Evolutionary conservation across 1,284 basidiomycete genomes (phyloP).

Genomic region (Marasmius sp.): DNA sequence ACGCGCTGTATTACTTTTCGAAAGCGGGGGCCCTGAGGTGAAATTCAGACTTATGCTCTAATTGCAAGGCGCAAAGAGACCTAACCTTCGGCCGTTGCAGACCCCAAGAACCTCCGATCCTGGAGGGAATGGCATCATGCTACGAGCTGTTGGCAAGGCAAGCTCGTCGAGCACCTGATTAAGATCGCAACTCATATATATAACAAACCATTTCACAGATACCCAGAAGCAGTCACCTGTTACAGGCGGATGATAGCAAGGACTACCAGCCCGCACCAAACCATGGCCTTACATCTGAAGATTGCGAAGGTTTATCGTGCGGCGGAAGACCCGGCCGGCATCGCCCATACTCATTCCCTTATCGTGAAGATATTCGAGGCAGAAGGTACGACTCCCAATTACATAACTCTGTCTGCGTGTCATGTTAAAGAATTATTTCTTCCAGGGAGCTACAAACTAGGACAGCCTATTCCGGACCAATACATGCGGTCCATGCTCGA

Average conservation of each 20-base stretch:
- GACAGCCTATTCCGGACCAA: neutral
- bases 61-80: neutral
- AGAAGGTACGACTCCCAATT: neutral
- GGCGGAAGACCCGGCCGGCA: neutral
- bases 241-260: neutral
- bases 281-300: neutral
- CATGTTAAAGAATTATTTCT: neutral
- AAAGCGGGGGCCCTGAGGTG: slow-evolving; percentile 8
- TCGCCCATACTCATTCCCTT: neutral
- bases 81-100: neutral
- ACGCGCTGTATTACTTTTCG: slow-evolving; percentile 19
- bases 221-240: neutral
- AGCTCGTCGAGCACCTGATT: neutral
- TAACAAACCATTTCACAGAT: neutral
- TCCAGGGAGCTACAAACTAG: neutral
- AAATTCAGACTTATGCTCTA: neutral
- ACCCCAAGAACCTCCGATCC: neutral
- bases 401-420: neutral
- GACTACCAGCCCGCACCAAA: neutral
- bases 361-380: neutral
- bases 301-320: neutral
- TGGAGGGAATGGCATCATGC: neutral
- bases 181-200: neutral
- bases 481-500: slow-evolving; percentile 3
- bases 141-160: neutral